phyloP scores from a whole-genome alignment of 176 grass and related monocot genomes.

The Eragrostis curvula region DNA sequence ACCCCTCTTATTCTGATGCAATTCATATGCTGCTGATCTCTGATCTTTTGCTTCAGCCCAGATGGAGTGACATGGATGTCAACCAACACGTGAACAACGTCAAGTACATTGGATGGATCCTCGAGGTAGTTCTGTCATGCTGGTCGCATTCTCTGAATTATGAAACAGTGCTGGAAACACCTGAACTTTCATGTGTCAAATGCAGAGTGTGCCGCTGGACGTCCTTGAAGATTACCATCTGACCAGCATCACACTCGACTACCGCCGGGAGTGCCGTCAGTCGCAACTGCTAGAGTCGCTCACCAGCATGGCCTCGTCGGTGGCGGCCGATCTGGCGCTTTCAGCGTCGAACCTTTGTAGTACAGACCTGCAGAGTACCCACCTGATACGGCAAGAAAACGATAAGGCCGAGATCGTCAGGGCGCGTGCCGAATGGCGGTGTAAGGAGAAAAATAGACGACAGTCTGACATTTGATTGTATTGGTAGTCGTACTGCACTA shows the following conservation, averaged over 20 bases:
- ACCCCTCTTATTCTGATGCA: neutral
- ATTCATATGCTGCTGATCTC: neutral
- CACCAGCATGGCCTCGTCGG: constrained; percentile 34
- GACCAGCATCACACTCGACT: constrained; percentile 63
- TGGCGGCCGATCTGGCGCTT: neutral
- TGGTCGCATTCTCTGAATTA: neutral
- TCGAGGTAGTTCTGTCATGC: constrained; percentile 32
- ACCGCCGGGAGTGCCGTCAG: constrained; percentile 54
- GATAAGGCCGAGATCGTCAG: constrained; percentile 55
- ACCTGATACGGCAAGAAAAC: constrained; percentile 49
- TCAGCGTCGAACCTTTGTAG: neutral
- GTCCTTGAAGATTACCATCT: constrained; percentile 58
- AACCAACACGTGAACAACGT: constrained; percentile 73
- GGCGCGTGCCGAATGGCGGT: constrained; percentile 49
- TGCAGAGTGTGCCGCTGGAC: constrained; percentile 58
- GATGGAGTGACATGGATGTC: constrained; percentile 65
- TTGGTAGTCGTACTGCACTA: neutral
- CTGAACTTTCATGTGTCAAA: neutral
- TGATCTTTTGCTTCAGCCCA: constrained; percentile 39
- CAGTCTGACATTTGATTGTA: neutral
- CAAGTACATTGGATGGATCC: constrained; percentile 67
- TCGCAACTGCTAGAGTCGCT: constrained; percentile 62
- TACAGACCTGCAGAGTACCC: constrained; percentile 38
- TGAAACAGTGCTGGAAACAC: neutral
- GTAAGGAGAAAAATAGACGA: constrained; percentile 32